phyloP scores from a whole-genome alignment of 371 early-diverging fungal species.

The Mortierella sp. region DNA sequence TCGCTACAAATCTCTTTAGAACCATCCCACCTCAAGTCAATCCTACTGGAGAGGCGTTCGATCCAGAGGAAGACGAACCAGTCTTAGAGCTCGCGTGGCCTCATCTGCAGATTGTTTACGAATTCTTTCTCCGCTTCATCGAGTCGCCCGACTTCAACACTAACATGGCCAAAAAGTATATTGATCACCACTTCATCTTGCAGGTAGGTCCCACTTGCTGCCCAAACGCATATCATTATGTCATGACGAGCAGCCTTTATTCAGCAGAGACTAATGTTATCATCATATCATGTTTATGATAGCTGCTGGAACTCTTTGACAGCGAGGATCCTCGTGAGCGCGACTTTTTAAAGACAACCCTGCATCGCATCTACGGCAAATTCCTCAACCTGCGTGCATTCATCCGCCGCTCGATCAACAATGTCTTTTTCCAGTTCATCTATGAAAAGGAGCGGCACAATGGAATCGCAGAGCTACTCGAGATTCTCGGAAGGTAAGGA shows the following conservation, averaged over 20 bases:
- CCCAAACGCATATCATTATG: too few relatives aligned
- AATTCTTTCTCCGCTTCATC: slow-evolving; percentile 95
- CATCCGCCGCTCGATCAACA: slow-evolving; percentile 94
- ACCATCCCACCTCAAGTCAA: slow-evolving; percentile 94
- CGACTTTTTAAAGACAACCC: slow-evolving; percentile 95
- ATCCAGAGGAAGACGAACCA: slow-evolving; percentile 99
- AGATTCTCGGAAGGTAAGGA: slow-evolving; percentile 90
- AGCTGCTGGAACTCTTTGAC: slow-evolving; percentile 95
- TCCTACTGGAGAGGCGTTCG: slow-evolving; percentile 92
- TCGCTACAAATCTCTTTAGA: slow-evolving; percentile 91
- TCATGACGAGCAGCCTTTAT: too few relatives aligned
- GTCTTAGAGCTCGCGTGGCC: slow-evolving; percentile 97
- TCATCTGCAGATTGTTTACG: slow-evolving; percentile 96
- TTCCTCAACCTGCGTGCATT: slow-evolving; percentile 94
- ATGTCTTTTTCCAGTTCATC: slow-evolving; percentile 96
- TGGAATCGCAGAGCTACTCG: slow-evolving; percentile 96
- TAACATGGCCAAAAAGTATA: slow-evolving; percentile 92
- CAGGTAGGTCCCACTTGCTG: slow-evolving; percentile 62
- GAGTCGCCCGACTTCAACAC: slow-evolving; percentile 97
- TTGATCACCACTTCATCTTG: slow-evolving; percentile 93
- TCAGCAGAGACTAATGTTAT: too few relatives aligned
- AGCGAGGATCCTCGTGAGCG: slow-evolving; percentile 98
- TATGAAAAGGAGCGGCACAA: slow-evolving; percentile 96
- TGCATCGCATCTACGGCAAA: slow-evolving; percentile 97
- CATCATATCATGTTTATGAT: too few relatives aligned